A percentile compares a stretch with the other conserved stretches of the same genome.
These are phyloP conservation scores for Straminergon stramineum DNA, from an alignment of 225 moss, liverwort and hornwort genomes.

Conservation along the genomic window DNA sequence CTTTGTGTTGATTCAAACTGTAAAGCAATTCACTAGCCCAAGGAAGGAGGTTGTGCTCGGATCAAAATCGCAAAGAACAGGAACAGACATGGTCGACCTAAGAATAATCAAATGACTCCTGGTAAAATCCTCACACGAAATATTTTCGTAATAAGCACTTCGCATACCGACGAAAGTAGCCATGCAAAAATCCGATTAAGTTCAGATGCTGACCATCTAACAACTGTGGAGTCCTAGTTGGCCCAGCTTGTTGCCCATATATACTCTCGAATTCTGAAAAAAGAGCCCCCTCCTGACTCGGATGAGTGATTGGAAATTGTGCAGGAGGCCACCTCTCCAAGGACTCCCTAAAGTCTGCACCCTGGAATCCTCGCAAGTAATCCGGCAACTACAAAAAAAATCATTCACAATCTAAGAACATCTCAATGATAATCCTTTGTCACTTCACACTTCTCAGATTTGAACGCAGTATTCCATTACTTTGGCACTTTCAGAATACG, in stretches of 20 bases:
- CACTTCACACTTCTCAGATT: not conserved
- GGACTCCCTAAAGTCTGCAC: slow-evolving; percentile 39
- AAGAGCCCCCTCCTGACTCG: slow-evolving; percentile 34
- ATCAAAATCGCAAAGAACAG: not conserved
- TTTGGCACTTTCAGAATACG: not conserved
- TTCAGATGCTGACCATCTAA: slow-evolving; percentile 52
- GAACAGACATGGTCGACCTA: not conserved
- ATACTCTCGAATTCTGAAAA: slow-evolving; percentile 70
- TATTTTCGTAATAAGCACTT: not conserved
- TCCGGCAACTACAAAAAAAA: slow-evolving; percentile 36
- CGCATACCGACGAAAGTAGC: not conserved
- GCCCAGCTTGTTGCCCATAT: slow-evolving; percentile 48
- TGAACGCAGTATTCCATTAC: not conserved
- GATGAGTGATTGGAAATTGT: slow-evolving; percentile 16
- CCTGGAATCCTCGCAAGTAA: slow-evolving; percentile 43
- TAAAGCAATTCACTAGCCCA: not conserved
- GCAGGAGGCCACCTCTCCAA: slow-evolving; percentile 45
- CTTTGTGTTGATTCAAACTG: not conserved
- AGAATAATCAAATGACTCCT: not conserved
- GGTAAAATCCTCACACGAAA: not conserved
- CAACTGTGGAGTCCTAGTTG: slow-evolving; percentile 28
- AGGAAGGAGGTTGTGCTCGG: not conserved
- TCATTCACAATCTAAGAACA: not conserved
- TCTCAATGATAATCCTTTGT: not conserved
- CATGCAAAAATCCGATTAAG: not conserved